Percentiles rank a stretch among this genome's conserved stretches.
These are phyloP conservation scores for Globisporangium irregulare DNA, from an alignment of 352 stramenopile species.

Conservation along the genomic window DNA sequence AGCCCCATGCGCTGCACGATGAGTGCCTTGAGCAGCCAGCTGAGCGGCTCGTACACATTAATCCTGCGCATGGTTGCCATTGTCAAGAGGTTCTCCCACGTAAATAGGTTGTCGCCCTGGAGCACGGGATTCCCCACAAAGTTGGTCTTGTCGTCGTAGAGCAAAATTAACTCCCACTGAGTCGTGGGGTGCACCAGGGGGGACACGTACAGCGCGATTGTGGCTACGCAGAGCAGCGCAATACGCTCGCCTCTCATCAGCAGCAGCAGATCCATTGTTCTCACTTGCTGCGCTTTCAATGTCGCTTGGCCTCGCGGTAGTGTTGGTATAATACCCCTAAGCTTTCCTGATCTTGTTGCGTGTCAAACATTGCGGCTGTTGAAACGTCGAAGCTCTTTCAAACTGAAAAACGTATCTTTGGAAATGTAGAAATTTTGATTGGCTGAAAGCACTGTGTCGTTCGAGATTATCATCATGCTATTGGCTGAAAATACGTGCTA, in stretches of 20 bases:
- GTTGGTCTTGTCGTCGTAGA: slow-evolving; percentile 63
- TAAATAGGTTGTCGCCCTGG: slow-evolving; percentile 26
- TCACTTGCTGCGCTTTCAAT: no score
- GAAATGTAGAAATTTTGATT: no score
- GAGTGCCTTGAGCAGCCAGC: slow-evolving; percentile 60
- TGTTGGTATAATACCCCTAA: no score
- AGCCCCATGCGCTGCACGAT: slow-evolving; percentile 33
- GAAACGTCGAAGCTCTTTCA: no score
- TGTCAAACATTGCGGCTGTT: no score
- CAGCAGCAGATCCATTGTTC: neutral
- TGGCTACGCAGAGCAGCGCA: neutral
- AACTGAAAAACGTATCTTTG: no score
- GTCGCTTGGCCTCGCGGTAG: no score
- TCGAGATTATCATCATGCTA: no score
- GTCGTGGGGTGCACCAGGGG: neutral
- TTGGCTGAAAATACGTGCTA: no score
- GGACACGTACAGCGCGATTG: neutral
- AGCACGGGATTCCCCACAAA: slow-evolving; percentile 53
- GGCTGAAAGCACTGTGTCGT: no score
- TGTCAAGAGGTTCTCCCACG: slow-evolving; percentile 23
- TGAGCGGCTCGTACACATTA: slow-evolving; percentile 71
- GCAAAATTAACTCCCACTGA: slow-evolving; percentile 44
- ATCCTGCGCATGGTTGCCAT: slow-evolving; percentile 58
- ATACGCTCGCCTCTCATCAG: slow-evolving; percentile 6
- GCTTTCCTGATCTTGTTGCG: no score